Evolutionary conservation across 2,329 filamentous ascomycete genomes (phyloP), one percentile per base, ranked within the genome.

Genomic region (Pseudogymnoascus sp.): DNA sequence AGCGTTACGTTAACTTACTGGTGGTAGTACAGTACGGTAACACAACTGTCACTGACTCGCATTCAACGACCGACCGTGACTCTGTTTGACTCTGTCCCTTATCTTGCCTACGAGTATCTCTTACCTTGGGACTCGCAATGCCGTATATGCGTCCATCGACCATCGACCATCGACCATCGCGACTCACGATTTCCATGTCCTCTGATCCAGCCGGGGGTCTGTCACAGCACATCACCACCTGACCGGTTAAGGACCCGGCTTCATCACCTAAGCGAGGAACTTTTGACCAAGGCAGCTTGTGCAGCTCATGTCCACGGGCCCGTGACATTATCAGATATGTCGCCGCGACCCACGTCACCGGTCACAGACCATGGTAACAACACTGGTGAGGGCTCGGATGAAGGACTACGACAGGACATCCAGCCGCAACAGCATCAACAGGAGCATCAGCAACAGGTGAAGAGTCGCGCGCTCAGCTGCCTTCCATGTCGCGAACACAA

Each of bases 401-500:
- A 38, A 38, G 35, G 14, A 38, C 35, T 38, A 4, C 35, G 35
- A 38, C 35, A 38, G 35, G 35, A 38, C 35, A 38, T 38, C 35
- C 35, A 38, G 35, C 35, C 35, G 35, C 35, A 38, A 38, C 35
- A 38, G 14, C 35, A 38, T 38, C 35, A 38, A 38, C 35, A 38
- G 35, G 35, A 38, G 35, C 35, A 38, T 38, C 35, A 38, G 35
- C 35, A 38, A 38, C 35, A 38, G 35, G 35, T 38, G 35, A 59
- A 59, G 16, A 28, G 52, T 28, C 52, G 52, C 28, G 12, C 65
- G 14, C 64, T 74, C 18, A 74, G 71, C 63, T 74, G 72, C 52
- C 69, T 71, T 16, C 71, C 69, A 9, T 74, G 72, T 63, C 66
- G 72, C 37, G 65, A 68, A 43, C 72, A 73, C 59, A 74, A 74